These are phyloP conservation scores for Candida germanica DNA, from an alignment of 805 yeast species.

Conservation along the genomic window DNA sequence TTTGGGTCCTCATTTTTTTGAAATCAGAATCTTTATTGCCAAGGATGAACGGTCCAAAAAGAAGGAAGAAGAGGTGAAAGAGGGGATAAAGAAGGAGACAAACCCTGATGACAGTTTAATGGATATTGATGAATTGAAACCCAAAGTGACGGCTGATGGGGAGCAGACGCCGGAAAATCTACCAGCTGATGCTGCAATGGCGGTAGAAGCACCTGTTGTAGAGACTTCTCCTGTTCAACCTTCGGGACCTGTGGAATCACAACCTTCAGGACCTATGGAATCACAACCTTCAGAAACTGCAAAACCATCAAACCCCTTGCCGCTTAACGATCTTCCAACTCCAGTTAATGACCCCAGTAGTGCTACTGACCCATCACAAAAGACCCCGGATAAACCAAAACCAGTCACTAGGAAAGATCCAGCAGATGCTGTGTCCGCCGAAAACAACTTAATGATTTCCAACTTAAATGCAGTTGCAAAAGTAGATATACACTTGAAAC, in stretches of 20 bases:
- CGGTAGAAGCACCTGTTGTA: not conserved
- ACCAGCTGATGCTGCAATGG: not conserved
- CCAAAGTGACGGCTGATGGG: not conserved
- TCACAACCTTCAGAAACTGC: not conserved
- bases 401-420: constrained; percentile 12
- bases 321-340: too few relatives aligned
- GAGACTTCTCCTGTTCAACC: not conserved
- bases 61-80: constrained; percentile 16
- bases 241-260: not conserved
- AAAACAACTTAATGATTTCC: constrained; percentile 77
- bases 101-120: constrained; percentile 8
- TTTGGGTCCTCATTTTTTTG: constrained; percentile 83
- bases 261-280: not conserved
- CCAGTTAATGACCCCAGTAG: too few relatives aligned
- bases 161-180: not conserved
- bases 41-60: constrained; percentile 63
- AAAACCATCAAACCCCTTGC: not conserved
- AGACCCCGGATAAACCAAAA: not conserved
- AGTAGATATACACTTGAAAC: constrained; percentile 60
- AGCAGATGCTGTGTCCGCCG: constrained; percentile 51
- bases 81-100: constrained; percentile 18
- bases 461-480: constrained; percentile 82
- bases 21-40: constrained; percentile 73
- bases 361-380: not conserved
- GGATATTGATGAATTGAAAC: not conserved